A percentile compares a stretch with the other conserved stretches of the same genome.
phyloP scores from a whole-genome alignment of 495 filamentous ascomycete genomes.

The Penicillium ucsense region DNA sequence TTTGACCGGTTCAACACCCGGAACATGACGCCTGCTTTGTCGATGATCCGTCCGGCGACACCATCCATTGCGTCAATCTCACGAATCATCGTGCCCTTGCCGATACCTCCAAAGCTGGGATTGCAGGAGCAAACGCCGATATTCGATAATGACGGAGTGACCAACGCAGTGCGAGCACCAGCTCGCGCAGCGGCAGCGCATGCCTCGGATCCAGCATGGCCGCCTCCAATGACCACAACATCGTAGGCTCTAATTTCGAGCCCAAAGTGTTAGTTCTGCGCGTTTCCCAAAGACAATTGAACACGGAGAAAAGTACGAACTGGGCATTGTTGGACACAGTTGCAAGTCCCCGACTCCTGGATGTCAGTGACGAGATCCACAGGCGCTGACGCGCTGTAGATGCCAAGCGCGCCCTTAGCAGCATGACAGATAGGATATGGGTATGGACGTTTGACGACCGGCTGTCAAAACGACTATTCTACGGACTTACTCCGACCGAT shows the following conservation, averaged over 20 bases:
- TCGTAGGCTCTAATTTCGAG: conserved; percentile 57
- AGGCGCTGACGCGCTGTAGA: conserved; percentile 24
- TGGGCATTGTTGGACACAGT: conserved; percentile 37
- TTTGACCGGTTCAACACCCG: conserved; percentile 78
- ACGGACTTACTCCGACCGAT: background rate
- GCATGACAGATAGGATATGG: conserved; percentile 18
- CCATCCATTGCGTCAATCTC: conserved; percentile 96
- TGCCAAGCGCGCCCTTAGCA: conserved; percentile 23
- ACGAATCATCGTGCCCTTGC: conserved; percentile 94
- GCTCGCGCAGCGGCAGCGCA: conserved; percentile 86
- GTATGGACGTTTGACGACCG: background rate
- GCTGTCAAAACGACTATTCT: background rate
- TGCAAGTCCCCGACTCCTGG: conserved; percentile 29
- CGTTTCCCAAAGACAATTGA: background rate
- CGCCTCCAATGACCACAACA: conserved; percentile 91
- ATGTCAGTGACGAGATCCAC: conserved; percentile 13
- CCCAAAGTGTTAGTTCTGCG: background rate
- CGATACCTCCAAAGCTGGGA: conserved; percentile 93
- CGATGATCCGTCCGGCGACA: conserved; percentile 77
- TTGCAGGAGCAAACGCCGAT: conserved; percentile 97
- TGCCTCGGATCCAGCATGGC: conserved; percentile 91
- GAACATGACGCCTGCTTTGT: conserved; percentile 92
- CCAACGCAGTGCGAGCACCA: conserved; percentile 79
- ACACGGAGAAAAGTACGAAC: conserved; percentile 17
- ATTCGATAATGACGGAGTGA: conserved; percentile 80